Conservation (phyloP, 192 early-diverging fungal species). For the Linnemannia zychae region DNA sequence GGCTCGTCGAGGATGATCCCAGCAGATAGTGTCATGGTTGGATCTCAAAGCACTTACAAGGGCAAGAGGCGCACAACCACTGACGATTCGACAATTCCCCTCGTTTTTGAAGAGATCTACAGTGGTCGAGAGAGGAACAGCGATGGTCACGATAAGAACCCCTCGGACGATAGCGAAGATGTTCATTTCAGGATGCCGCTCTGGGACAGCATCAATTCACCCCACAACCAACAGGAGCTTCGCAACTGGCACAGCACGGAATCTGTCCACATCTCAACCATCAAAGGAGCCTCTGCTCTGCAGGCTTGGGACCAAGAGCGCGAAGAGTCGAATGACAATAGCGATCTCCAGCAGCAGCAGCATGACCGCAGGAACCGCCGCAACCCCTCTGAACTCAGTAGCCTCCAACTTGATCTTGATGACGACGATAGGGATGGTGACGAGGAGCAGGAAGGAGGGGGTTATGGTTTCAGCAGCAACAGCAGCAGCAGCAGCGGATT, state of each 20-base stretch:
- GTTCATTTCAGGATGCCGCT: slow-evolving; percentile 42
- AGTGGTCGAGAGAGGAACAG: background rate
- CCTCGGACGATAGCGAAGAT: slow-evolving; percentile 20
- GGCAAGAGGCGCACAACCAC: background rate
- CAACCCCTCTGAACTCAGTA: slow-evolving; percentile 22
- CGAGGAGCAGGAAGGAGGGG: background rate
- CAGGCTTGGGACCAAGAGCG: slow-evolving; percentile 29
- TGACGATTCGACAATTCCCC: slow-evolving; percentile 1
- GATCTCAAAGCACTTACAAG: slow-evolving; percentile 42
- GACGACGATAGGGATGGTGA: slow-evolving; percentile 27
- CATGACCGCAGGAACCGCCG: background rate
- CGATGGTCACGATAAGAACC: background rate
- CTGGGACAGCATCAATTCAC: slow-evolving; percentile 54
- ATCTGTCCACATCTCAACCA: slow-evolving; percentile 21
- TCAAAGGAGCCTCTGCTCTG: slow-evolving; percentile 1
- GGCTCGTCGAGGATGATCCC: slow-evolving; percentile 6
- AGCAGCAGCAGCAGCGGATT: slow-evolving; percentile 4
- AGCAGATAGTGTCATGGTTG: slow-evolving; percentile 10
- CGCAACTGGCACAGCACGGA: slow-evolving; percentile 30
- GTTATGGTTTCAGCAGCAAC: slow-evolving; percentile 1
- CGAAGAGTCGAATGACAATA: background rate
- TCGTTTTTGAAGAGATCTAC: slow-evolving; percentile 7
- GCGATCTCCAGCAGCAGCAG: no score
- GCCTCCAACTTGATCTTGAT: slow-evolving; percentile 26
- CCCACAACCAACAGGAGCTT: slow-evolving; percentile 25